Conservation (phyloP, 495 filamentous ascomycete species). For the Sabuloglossum arenarium region DNA sequence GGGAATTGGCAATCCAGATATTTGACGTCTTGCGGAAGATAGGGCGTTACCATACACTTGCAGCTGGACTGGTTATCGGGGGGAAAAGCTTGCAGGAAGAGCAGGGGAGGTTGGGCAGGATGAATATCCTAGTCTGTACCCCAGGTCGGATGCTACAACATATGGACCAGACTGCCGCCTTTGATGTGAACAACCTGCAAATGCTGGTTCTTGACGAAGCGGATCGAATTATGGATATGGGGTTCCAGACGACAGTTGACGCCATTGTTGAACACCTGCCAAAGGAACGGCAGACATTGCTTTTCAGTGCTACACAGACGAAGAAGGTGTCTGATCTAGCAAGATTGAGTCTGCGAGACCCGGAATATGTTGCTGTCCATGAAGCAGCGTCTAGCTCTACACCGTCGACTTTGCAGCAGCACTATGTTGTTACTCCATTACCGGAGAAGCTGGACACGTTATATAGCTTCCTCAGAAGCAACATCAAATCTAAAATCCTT, state of each 20-base stretch:
- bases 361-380: slow-evolving; percentile 89
- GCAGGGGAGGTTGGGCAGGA: slow-evolving; percentile 61
- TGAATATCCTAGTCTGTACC: slow-evolving; percentile 97
- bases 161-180: slow-evolving; percentile 77
- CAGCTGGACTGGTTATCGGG: slow-evolving; percentile 87
- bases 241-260: slow-evolving; percentile 79
- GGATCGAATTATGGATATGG: slow-evolving; percentile 95
- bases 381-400: slow-evolving; percentile 66
- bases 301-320: slow-evolving; percentile 94
- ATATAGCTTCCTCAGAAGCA: slow-evolving; percentile 75
- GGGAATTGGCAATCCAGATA: slow-evolving; percentile 91
- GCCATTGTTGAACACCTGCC: slow-evolving; percentile 88
- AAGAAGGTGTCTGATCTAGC: slow-evolving; percentile 85
- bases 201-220: slow-evolving; percentile 92
- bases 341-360: slow-evolving; percentile 65
- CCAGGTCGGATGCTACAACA: slow-evolving; percentile 92
- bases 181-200: slow-evolving; percentile 78
- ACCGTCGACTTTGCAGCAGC: slow-evolving; percentile 66
- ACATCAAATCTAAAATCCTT: slow-evolving; percentile 78
- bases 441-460: slow-evolving; percentile 77
- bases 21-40: slow-evolving; percentile 89
- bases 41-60: slow-evolving; percentile 74
- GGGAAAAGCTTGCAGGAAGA: slow-evolving; percentile 82
- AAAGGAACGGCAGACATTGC: slow-evolving; percentile 65
- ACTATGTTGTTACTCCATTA: slow-evolving; percentile 70